Percentiles rank a stretch among this genome's conserved stretches.
phyloP scores from a whole-genome alignment of 345 rosid genomes.

The Carallia brachiata region DNA sequence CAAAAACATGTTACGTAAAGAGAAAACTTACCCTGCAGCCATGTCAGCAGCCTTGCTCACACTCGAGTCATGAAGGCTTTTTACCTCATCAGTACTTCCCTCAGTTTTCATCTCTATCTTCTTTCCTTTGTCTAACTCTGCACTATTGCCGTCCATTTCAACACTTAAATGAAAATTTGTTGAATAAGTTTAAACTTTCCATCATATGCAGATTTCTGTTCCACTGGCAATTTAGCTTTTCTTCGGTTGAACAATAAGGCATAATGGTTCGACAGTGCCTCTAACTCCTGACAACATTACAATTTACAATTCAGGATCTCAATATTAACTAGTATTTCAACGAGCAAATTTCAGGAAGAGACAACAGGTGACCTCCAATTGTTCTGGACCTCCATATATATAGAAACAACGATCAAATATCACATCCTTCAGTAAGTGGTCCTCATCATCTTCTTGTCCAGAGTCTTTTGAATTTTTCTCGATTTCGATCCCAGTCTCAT shows the following conservation, averaged over 20 bases:
- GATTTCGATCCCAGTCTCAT: conserved; percentile 74
- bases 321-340: conserved; percentile 20
- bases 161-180: conserved; percentile 58
- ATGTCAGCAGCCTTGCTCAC: conserved; percentile 93
- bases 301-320: conserved; percentile 17
- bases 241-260: conserved; percentile 77
- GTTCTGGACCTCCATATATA: conserved; percentile 99
- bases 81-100: conserved; percentile 70
- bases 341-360: conserved; percentile 19
- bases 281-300: conserved; percentile 71
- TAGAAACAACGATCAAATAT: conserved; percentile 97
- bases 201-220: conserved; percentile 67
- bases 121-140: conserved; percentile 80
- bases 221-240: conserved; percentile 72
- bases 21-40: conserved; percentile 80
- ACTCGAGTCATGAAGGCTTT: conserved; percentile 69
- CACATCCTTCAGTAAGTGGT: conserved; percentile 77
- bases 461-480: conserved; percentile 52
- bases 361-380: conserved; percentile 66
- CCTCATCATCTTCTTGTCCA: conserved; percentile 47
- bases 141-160: conserved; percentile 50
- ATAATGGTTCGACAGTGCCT: conserved; percentile 85
- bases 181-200: conserved; percentile 86
- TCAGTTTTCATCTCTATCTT: conserved; percentile 62
- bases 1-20: neutral